phyloP scores from a whole-genome alignment of 306 rosid genomes.

The Sicyos edulis region DNA sequence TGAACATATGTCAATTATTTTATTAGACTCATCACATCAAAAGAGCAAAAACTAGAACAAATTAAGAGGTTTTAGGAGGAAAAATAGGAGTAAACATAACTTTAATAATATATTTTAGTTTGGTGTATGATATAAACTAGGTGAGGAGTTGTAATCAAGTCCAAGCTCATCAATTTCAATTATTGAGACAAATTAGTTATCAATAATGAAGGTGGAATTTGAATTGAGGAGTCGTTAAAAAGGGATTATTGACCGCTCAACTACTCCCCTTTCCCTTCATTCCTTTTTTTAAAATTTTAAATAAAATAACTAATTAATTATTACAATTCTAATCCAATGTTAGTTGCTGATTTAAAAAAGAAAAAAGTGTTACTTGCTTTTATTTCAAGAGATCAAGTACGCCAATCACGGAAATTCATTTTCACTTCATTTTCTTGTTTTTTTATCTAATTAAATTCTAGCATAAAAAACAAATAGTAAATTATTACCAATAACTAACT shows the following conservation, averaged over 20 bases:
- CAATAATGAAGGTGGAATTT: background rate
- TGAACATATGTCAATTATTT: background rate
- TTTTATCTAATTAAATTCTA: background rate
- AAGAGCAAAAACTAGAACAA: background rate
- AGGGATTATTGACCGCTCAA: constrained; percentile 10
- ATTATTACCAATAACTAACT: too few relatives aligned
- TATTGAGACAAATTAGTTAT: background rate
- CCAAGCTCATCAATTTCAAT: background rate
- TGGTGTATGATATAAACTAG: background rate
- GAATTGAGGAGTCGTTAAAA: constrained; percentile 14
- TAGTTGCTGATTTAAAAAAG: too few relatives aligned
- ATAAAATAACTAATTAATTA: background rate
- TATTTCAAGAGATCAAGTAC: background rate
- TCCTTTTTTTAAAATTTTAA: background rate
- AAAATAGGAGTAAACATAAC: background rate
- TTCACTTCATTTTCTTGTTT: background rate
- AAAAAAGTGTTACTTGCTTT: background rate
- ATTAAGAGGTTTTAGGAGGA: background rate
- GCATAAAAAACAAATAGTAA: too few relatives aligned
- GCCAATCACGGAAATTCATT: constrained; percentile 1
- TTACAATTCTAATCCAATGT: background rate
- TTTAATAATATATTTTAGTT: background rate
- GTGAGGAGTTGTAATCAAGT: background rate
- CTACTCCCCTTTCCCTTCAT: background rate
- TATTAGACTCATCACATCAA: too few relatives aligned